phyloP scores from a whole-genome alignment of 2,329 filamentous ascomycete species.

The Pseudogymnoascus sp. region DNA sequence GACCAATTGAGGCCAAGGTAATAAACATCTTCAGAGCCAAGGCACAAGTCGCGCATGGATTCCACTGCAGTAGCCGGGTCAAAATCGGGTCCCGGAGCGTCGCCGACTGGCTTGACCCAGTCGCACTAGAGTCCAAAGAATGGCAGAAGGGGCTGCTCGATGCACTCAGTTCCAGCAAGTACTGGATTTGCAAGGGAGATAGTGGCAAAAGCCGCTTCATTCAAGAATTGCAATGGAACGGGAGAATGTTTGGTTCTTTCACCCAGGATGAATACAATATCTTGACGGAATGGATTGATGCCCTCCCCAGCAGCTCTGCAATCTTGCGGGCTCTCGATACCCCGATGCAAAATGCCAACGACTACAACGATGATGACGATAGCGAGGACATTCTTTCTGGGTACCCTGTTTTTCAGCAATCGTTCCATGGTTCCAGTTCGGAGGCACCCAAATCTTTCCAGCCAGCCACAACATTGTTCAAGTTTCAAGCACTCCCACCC shows the following conservation, averaged over 20 bases:
- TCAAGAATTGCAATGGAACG: slow-evolving; percentile 37
- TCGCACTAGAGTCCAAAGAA: slow-evolving; percentile 21
- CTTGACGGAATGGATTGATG: slow-evolving; percentile 34
- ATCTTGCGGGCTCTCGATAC: slow-evolving; percentile 17
- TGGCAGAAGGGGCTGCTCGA: slow-evolving; percentile 32
- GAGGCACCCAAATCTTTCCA: not conserved
- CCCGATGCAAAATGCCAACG: slow-evolving; percentile 9
- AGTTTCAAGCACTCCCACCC: not conserved
- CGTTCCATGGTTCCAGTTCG: not conserved
- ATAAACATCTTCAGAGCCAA: slow-evolving; percentile 32
- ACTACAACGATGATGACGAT: slow-evolving; percentile 7
- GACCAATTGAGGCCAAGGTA: slow-evolving; percentile 18
- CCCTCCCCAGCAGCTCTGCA: slow-evolving; percentile 19
- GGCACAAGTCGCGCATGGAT: slow-evolving; percentile 30
- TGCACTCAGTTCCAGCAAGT: slow-evolving; percentile 28
- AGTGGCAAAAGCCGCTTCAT: slow-evolving; percentile 34
- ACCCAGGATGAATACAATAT: slow-evolving; percentile 34
- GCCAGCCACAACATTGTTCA: not conserved
- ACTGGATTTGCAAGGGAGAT: slow-evolving; percentile 35
- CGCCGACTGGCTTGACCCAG: slow-evolving; percentile 35
- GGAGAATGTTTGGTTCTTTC: slow-evolving; percentile 43
- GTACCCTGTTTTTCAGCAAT: slow-evolving; percentile 9
- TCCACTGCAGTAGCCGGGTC: slow-evolving; percentile 33
- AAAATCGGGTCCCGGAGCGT: slow-evolving; percentile 33
- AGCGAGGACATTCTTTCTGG: slow-evolving; percentile 11